phyloP scores from a whole-genome alignment of 805 yeast species.

The Barnettozyma californica region DNA sequence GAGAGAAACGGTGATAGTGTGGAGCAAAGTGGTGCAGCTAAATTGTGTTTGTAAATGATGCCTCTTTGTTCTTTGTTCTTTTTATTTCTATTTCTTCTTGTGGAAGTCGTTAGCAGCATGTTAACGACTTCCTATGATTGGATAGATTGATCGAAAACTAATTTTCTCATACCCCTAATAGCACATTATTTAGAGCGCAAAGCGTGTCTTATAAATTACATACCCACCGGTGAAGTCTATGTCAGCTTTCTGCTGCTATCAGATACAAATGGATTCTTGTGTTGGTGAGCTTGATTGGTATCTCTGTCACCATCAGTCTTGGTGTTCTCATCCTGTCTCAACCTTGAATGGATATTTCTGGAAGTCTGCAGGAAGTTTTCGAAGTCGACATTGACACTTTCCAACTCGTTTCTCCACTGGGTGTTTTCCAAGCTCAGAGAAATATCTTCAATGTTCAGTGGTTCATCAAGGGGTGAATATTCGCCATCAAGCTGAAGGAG shows the following conservation, averaged over 20 bases:
- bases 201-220: too few species aligned
- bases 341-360: neutral
- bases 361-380: conserved; percentile 8
- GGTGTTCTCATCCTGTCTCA: neutral
- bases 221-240: too few species aligned
- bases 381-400: conserved; percentile 13
- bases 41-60: too few species aligned
- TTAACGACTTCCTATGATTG: too few species aligned
- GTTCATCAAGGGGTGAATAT: neutral
- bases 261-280: neutral
- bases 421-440: conserved; percentile 16
- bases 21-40: too few species aligned
- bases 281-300: neutral
- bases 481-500: neutral
- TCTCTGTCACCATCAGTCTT: neutral
- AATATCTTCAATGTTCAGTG: conserved; percentile 10
- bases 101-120: too few species aligned
- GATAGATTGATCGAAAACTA: too few species aligned
- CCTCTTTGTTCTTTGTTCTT: too few species aligned
- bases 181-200: too few species aligned
- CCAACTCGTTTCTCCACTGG: conserved; percentile 17
- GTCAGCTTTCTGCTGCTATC: neutral
- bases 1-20: too few species aligned
- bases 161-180: too few species aligned
- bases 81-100: too few species aligned